Percentiles rank a stretch among this genome's conserved stretches.
Evolutionary conservation across 495 filamentous ascomycete species (phyloP).

Genomic region (Hypoxylon lenormandii): DNA sequence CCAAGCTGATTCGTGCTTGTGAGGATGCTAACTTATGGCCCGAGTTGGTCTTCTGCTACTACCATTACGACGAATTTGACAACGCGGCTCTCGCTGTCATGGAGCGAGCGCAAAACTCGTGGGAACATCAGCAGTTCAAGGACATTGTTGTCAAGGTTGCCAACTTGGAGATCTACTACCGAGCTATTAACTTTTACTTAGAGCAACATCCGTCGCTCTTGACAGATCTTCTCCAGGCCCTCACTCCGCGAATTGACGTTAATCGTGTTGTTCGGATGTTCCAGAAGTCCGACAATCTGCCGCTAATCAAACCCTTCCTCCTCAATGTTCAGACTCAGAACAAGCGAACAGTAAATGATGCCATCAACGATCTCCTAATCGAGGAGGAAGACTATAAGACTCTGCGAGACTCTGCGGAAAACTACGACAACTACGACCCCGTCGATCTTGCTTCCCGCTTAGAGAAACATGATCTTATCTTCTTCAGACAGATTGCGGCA

Average conservation of each 20-base stretch:
- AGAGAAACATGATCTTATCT: constrained; percentile 96
- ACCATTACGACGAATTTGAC: constrained; percentile 99
- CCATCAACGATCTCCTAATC: constrained; percentile 97
- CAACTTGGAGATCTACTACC: constrained; percentile 99
- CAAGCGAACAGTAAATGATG: constrained; percentile 96
- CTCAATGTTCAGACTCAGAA: constrained; percentile 97
- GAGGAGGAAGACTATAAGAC: constrained; percentile 99
- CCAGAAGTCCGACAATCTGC: constrained; percentile 96
- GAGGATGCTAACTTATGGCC: constrained; percentile 98
- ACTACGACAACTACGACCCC: constrained; percentile 98
- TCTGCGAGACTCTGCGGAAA: constrained; percentile 94
- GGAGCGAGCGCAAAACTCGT: constrained; percentile 97
- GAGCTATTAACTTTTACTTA: constrained; percentile 96
- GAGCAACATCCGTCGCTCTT: constrained; percentile 95
- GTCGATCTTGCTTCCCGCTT: constrained; percentile 93
- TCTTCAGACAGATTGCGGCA: constrained; percentile 98
- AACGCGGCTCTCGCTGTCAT: constrained; percentile 99
- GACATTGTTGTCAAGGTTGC: constrained; percentile 98
- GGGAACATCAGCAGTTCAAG: constrained; percentile 99
- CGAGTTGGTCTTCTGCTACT: constrained; percentile 97
- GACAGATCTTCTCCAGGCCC: constrained; percentile 90
- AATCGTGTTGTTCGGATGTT: constrained; percentile 99
- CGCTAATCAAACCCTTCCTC: constrained; percentile 98
- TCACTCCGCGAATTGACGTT: constrained; percentile 95
- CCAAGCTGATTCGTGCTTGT: constrained; percentile 94